Conservation (phyloP, 2,329 filamentous ascomycete genomes). For the Clarireedia homoeocarpa region DNA sequence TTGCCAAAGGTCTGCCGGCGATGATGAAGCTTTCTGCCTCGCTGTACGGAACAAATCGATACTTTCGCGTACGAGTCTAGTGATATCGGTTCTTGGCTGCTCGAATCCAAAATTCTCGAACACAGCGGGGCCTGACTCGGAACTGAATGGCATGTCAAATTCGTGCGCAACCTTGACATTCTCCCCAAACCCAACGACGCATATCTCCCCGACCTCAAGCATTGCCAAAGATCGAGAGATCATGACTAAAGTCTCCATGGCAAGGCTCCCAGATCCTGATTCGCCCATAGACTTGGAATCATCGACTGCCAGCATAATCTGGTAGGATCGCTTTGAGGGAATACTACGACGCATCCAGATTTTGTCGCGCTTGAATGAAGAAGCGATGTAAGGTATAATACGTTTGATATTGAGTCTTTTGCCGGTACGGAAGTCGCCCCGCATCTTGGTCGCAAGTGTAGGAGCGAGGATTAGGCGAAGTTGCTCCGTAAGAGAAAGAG, state of each 20-base stretch:
- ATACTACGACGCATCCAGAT: constrained; percentile 97
- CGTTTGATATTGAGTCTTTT: constrained; percentile 99
- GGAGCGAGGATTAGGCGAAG: constrained; percentile 92
- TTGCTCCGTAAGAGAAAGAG: constrained; percentile 85
- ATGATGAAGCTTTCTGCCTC: constrained; percentile 42
- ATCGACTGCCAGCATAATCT: constrained; percentile 95
- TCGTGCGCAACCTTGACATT: constrained; percentile 79
- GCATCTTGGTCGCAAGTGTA: constrained; percentile 90
- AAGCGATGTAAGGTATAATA: constrained; percentile 98
- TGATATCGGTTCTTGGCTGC: constrained; percentile 81
- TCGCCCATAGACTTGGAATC: constrained; percentile 94
- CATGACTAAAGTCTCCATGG: constrained; percentile 90
- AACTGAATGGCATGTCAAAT: constrained; percentile 73
- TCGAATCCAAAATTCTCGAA: constrained; percentile 79
- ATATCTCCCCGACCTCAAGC: constrained; percentile 92
- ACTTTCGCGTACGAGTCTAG: constrained; percentile 65
- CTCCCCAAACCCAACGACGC: constrained; percentile 81
- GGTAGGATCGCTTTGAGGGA: constrained; percentile 89
- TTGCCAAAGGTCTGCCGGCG: constrained; percentile 80
- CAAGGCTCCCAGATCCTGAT: constrained; percentile 64
- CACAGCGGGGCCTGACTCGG: constrained; percentile 73
- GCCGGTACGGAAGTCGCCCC: constrained; percentile 91
- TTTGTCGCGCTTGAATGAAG: constrained; percentile 97
- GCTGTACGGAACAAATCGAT: constrained; percentile 78
- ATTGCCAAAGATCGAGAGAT: constrained; percentile 80